Percentiles rank a stretch among this genome's conserved stretches.
These are phyloP conservation scores for Globisporangium ultimum DNA, from an alignment of 352 stramenopile genomes.

Conservation along the genomic window DNA sequence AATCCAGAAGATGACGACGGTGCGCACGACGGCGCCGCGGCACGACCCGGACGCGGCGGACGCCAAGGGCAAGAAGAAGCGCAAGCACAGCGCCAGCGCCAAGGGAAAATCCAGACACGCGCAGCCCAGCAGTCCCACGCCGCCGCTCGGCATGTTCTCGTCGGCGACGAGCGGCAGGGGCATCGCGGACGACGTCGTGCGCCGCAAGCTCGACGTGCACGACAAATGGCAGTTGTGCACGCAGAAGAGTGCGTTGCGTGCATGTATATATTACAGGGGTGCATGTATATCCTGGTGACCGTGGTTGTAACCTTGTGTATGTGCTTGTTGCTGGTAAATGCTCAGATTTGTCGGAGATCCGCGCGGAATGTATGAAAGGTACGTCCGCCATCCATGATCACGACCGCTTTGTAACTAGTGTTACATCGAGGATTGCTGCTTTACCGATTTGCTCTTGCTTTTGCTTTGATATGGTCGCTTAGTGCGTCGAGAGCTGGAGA, in stretches of 20 bases:
- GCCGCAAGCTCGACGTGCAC: conserved; percentile 17
- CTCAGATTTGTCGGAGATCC: conserved; percentile 25
- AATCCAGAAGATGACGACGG: conserved; percentile 29
- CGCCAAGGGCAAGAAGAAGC: conserved; percentile 22
- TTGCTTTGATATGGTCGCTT: not conserved
- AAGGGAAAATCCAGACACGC: conserved; percentile 5
- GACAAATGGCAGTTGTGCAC: conserved; percentile 35
- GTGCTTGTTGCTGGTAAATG: not conserved
- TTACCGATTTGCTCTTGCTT: not conserved
- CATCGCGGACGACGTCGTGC: conserved; percentile 15
- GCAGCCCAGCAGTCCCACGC: not conserved
- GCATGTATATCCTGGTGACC: not conserved
- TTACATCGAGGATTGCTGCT: too few relatives aligned
- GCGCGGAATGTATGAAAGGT: conserved; percentile 31
- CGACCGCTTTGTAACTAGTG: too few relatives aligned
- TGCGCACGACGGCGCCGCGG: conserved; percentile 22
- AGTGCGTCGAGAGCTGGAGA: conserved; percentile 45
- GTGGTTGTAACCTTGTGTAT: not conserved
- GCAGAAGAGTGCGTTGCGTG: conserved; percentile 22
- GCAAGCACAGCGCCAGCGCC: conserved; percentile 23
- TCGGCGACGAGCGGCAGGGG: not conserved
- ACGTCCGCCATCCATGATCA: not conserved
- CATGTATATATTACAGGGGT: too few relatives aligned
- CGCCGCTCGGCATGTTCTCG: not conserved
- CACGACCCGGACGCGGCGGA: conserved; percentile 1